Base-by-base conservation (phyloP, 2,329 filamentous ascomycete species). In the Ascochyta clinopodiicola region DNA sequence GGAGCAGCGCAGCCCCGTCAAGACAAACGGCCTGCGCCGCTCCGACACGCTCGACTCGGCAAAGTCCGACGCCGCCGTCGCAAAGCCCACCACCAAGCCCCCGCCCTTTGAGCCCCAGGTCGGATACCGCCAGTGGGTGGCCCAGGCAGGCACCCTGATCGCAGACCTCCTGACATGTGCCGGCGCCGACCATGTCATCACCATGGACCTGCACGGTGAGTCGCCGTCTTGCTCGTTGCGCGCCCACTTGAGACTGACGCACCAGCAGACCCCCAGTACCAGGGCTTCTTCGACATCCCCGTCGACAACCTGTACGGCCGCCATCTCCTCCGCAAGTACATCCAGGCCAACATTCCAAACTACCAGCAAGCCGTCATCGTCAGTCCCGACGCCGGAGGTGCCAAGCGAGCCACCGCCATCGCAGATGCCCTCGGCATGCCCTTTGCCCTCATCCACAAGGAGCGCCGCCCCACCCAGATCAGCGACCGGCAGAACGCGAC, bases 371-470 rank as follows among this genome's bases (percentile, higher is more conserved):
- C 91, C 34, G 92, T 99, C 40, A 90, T 99, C 71, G 94, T 99
- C 68, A 96, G 91, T 71, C 95, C 95, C 7, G 95, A 99, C 78
- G 95, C 95, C 35, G 95, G 95, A 66, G 95, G 95, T 62, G 95
- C 95, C 42, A 99, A 99, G 82, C 87, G 95, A 64, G 95, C 95
- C 19, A 97, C 95, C 29, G 90, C 92, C 43, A 96, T 99, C 75
- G 94, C 95, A 12, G 95, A 99, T 78, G 88, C 89, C 59, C 84
- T 98, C 60, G 91, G 92, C 64, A 92, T 97, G 82, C 92, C 95
- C 56, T 98, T 99, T 79, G 95, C 95, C 43, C 85, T 99, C 56
- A 99, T 99, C 70, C 95, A 99, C 83, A 99, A 98, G 88, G 92
- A 96, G 84, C 91, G 92, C 66, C 89, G 92, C 43, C 92, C 92